Percentiles rank a stretch among this genome's conserved stretches.
These are phyloP conservation scores for Talaromyces sp. DNA, from an alignment of 2,329 filamentous ascomycete genomes.

Conservation along the genomic window DNA sequence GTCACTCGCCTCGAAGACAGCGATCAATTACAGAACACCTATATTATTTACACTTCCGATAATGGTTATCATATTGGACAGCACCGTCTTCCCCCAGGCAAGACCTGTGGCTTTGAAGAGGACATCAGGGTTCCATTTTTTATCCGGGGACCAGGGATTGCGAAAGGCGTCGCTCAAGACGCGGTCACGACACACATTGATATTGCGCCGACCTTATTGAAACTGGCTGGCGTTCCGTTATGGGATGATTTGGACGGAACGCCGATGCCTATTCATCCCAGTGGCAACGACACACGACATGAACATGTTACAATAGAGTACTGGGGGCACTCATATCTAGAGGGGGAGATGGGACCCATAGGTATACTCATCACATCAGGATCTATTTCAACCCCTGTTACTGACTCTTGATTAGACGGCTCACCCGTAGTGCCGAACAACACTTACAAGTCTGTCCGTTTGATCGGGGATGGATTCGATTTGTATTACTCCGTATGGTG, in stretches of 20 bases:
- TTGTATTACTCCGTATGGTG: conserved; percentile 46
- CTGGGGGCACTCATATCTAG: conserved; percentile 47
- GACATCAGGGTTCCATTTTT: conserved; percentile 61
- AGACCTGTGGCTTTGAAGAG: conserved; percentile 59
- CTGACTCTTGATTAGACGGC: conserved; percentile 23
- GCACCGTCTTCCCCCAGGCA: conserved; percentile 59
- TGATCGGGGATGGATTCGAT: conserved; percentile 38
- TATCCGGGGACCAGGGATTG: conserved; percentile 59
- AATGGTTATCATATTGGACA: conserved; percentile 63
- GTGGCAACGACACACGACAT: conserved; percentile 33
- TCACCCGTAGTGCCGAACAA: conserved; percentile 31
- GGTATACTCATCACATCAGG: conserved; percentile 24
- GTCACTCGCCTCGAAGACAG: conserved; percentile 44
- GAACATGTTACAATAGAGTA: conserved; percentile 62
- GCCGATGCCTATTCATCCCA: conserved; percentile 45
- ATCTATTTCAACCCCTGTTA: background rate
- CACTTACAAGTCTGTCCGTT: conserved; percentile 42
- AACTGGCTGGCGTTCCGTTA: conserved; percentile 40
- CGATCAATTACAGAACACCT: conserved; percentile 53
- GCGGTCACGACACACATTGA: conserved; percentile 63
- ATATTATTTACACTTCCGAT: conserved; percentile 61
- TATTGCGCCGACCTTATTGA: conserved; percentile 60
- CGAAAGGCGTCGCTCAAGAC: conserved; percentile 42
- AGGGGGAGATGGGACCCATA: conserved; percentile 32
- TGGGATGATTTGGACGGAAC: conserved; percentile 58